Conservation (phyloP, 2,329 filamentous ascomycete species). For the Achaetomium macrosporum region DNA sequence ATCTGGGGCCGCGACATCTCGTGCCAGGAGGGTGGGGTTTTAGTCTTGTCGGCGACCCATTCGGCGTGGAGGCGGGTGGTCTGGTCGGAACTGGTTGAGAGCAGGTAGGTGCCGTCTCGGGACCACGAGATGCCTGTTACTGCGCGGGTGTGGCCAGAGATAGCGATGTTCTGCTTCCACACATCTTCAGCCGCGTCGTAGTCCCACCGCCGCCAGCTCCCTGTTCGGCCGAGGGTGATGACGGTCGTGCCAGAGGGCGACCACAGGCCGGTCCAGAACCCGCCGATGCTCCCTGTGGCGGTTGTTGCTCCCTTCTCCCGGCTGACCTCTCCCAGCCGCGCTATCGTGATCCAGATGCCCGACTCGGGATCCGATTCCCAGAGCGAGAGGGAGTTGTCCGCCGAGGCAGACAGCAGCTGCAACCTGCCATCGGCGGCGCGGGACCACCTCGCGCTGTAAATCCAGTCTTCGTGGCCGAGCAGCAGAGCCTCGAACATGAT, state of each 20-base stretch:
- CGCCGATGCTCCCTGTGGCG: conserved; percentile 89
- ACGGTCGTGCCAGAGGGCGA: conserved; percentile 69
- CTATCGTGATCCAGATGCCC: conserved; percentile 84
- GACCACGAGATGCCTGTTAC: conserved; percentile 84
- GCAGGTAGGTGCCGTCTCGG: conserved; percentile 70
- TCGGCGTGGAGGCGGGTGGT: conserved; percentile 81
- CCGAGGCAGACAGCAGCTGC: conserved; percentile 81
- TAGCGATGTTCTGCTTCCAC: conserved; percentile 72
- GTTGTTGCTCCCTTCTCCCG: conserved; percentile 93
- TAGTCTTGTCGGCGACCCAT: conserved; percentile 46
- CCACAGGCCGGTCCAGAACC: conserved; percentile 96
- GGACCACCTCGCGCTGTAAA: conserved; percentile 81
- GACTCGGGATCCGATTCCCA: conserved; percentile 83
- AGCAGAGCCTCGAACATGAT: conserved; percentile 91
- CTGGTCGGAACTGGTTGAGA: conserved; percentile 88
- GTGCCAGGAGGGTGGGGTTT: conserved; percentile 57
- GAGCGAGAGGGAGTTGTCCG: conserved; percentile 88
- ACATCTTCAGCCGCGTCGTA: conserved; percentile 54
- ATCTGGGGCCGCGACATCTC: conserved; percentile 95
- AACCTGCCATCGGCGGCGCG: conserved; percentile 42
- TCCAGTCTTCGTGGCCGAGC: conserved; percentile 96
- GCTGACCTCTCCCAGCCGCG: conserved; percentile 87
- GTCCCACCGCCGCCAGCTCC: conserved; percentile 86
- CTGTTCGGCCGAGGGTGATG: conserved; percentile 80
- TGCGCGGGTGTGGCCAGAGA: conserved; percentile 77